Evolutionary conservation across 306 rosid species (phyloP).

Genomic region (Gillenia trifoliata): DNA sequence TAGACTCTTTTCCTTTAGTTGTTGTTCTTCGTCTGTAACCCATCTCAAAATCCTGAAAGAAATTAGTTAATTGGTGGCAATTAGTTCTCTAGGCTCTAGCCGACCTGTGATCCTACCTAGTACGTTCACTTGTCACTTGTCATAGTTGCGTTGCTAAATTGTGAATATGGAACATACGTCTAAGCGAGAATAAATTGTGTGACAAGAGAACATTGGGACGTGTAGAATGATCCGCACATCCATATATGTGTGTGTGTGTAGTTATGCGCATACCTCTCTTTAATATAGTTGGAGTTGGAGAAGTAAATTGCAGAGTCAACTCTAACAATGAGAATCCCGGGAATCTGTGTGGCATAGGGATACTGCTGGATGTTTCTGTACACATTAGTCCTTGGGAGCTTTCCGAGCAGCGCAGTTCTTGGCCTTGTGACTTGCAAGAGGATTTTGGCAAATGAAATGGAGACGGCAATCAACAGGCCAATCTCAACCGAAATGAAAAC

Average conservation of each 20-base stretch:
- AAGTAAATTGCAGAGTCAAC: slow-evolving; percentile 90
- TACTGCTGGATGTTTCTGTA: slow-evolving; percentile 71
- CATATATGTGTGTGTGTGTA: background rate
- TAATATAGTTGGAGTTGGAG: slow-evolving; percentile 75
- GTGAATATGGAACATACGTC: background rate
- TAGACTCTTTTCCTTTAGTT: slow-evolving; percentile 5
- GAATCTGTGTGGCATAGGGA: slow-evolving; percentile 49
- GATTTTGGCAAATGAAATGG: slow-evolving; percentile 66
- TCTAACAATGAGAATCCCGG: slow-evolving; percentile 58
- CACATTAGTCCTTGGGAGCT: slow-evolving; percentile 47
- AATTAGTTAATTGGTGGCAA: background rate
- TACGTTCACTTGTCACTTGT: background rate
- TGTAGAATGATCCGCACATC: background rate
- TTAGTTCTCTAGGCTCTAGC: background rate
- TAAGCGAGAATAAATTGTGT: background rate
- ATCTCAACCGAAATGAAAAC: slow-evolving; percentile 69
- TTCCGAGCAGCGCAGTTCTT: slow-evolving; percentile 66
- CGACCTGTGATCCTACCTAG: too few relatives aligned
- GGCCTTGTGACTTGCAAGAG: slow-evolving; percentile 84
- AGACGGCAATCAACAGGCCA: slow-evolving; percentile 75
- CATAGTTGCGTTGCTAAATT: background rate
- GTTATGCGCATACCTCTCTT: slow-evolving; percentile 50
- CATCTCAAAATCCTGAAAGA: slow-evolving; percentile 64
- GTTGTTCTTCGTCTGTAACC: slow-evolving; percentile 54
- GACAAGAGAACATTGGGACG: too few relatives aligned